These are phyloP conservation scores for Botrytis medusae DNA, from an alignment of 2,329 filamentous ascomycete species.

Conservation along the genomic window DNA sequence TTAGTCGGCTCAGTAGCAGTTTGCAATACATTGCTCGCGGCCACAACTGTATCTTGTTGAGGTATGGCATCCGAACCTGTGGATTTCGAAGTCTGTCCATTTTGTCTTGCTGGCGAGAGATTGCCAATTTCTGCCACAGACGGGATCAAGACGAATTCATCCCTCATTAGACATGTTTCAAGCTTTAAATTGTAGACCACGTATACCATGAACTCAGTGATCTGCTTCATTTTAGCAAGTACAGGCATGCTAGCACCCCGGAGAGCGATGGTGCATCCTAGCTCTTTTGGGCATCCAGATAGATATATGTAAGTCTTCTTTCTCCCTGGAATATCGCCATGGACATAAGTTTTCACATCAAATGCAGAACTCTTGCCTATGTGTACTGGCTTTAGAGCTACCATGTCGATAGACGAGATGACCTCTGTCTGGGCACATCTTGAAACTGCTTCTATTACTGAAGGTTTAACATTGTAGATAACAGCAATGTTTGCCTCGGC, in stretches of 20 bases:
- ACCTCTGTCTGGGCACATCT: slow-evolving; percentile 89
- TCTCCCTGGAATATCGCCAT: slow-evolving; percentile 67
- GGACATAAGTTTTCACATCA: slow-evolving; percentile 93
- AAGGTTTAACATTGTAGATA: slow-evolving; percentile 93
- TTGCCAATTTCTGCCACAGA: slow-evolving; percentile 53
- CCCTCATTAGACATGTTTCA: slow-evolving; percentile 89
- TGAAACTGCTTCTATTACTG: slow-evolving; percentile 91
- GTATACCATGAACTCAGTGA: slow-evolving; percentile 98
- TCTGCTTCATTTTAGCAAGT: slow-evolving; percentile 79
- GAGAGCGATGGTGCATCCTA: slow-evolving; percentile 92
- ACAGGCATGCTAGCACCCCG: slow-evolving; percentile 73
- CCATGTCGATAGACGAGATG: slow-evolving; percentile 92
- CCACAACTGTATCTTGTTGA: slow-evolving; percentile 27
- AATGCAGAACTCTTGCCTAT: slow-evolving; percentile 83
- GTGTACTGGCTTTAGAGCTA: slow-evolving; percentile 71
- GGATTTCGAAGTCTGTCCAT: slow-evolving; percentile 23
- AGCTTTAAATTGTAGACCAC: slow-evolving; percentile 97
- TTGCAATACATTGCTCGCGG: slow-evolving; percentile 35
- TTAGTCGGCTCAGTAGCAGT: slow-evolving; percentile 27
- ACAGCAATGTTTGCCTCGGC: slow-evolving; percentile 89
- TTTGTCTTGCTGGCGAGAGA: slow-evolving; percentile 42
- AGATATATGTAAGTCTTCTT: slow-evolving; percentile 97
- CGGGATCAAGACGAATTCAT: slow-evolving; percentile 86
- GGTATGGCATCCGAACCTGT: slow-evolving; percentile 19
- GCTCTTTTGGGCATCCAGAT: slow-evolving; percentile 82